Evolutionary conservation across 352 stramenopile species (phyloP), one percentile per base, ranked within the genome.

Genomic region (Globisporangium apiculatum): DNA sequence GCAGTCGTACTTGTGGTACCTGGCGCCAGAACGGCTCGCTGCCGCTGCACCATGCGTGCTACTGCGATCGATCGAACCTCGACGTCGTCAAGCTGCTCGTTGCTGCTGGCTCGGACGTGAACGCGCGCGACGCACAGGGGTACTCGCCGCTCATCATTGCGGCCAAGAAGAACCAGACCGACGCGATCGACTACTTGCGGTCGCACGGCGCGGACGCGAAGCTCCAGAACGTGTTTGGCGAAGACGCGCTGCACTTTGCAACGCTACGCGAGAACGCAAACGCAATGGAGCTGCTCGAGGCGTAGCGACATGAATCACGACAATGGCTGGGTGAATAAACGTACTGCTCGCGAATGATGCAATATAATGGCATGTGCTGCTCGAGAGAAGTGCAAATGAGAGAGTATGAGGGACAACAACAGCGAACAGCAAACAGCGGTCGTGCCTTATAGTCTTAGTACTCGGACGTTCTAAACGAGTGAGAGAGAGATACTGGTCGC

Each of bases 41-140:
- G 35, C 71, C 80, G 10, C 65, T 92, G 14, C 83, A 92, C 54
- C 83, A 92, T 54, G 79, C 79, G 41, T 92, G 83, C 60, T 92
- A 92, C 65, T 86, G 83, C 64, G 77, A 84, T 24, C 62, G 57
- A 2, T 64, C 74, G 17, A 91, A 89, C 45, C 14, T 71, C 49
- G 50, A 73, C 17, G 76, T 89, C 42, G 66, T 79, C 18, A 68
- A 75, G 58, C 60, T 87, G 1, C 70, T 92, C 5, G 59, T 92
- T 1, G 63, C 71, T 15, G 80, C 79, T 45, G 78, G 78, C 9
- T 75, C 69, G 24, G 71, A 92, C 53, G 71, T 89, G 35, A 86
- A 92, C 48, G 71, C 68, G 18, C 59, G 65, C 6, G 79, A 92
- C 52, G 76, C 77, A 47, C 78, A 89, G 40, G 66, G 72, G 37